phyloP scores from a whole-genome alignment of 768 basidiomycete genomes.

The Lentinula sp. region DNA sequence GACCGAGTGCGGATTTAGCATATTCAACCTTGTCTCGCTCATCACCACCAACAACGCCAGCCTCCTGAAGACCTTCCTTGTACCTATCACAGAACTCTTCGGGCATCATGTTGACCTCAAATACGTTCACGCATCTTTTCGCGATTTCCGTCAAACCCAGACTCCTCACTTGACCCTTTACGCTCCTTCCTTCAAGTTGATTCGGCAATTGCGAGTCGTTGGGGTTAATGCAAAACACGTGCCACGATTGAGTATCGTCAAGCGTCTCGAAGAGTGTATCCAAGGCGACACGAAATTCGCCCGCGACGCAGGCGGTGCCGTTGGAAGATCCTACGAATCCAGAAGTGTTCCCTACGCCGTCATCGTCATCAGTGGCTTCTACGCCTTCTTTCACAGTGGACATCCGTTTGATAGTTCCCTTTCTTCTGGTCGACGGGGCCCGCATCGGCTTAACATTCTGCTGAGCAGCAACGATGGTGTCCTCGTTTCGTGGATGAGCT shows the following conservation, averaged over 20 bases:
- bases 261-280: slow-evolving; percentile 85
- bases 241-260: slow-evolving; percentile 87
- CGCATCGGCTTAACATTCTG: slow-evolving; percentile 94
- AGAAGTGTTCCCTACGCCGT: slow-evolving; percentile 16
- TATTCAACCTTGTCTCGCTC: slow-evolving; percentile 57
- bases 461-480: slow-evolving; percentile 92
- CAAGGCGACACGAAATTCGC: slow-evolving; percentile 82
- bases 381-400: slow-evolving; percentile 41
- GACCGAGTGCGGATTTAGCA: slow-evolving; percentile 45
- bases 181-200: slow-evolving; percentile 86
- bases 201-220: slow-evolving; percentile 95
- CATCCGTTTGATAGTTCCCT: slow-evolving; percentile 63
- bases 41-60: slow-evolving; percentile 55
- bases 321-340: slow-evolving; percentile 21
- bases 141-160: slow-evolving; percentile 76
- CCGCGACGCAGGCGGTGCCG: slow-evolving; percentile 64
- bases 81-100: slow-evolving; percentile 87
- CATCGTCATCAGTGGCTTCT: slow-evolving; percentile 31
- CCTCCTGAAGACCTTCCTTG: slow-evolving; percentile 49
- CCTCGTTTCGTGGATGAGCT: slow-evolving; percentile 88
- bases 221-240: slow-evolving; percentile 87
- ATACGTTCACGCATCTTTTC: slow-evolving; percentile 56
- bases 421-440: slow-evolving; percentile 82
- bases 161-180: slow-evolving; percentile 88
- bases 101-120: slow-evolving; percentile 81